Conservation (phyloP, 2,329 filamentous ascomycete genomes). For the Fusarium solani-melongenae region DNA sequence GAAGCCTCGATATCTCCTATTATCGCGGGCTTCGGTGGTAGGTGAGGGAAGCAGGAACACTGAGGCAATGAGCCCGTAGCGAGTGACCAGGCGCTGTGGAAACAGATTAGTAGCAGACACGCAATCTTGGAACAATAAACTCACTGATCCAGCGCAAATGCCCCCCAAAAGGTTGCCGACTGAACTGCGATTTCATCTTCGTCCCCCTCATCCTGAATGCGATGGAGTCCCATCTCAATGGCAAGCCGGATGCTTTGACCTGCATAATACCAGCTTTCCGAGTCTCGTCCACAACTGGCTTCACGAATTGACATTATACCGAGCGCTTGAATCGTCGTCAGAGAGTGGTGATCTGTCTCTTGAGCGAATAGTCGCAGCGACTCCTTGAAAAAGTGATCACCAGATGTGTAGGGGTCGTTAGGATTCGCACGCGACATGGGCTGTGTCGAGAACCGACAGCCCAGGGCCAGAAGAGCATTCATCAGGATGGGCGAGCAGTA, state of each 20-base stretch:
- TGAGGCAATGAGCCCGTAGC: constrained; percentile 71
- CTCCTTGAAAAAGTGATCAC: constrained; percentile 81
- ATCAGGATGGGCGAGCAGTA: constrained; percentile 76
- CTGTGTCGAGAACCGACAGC: constrained; percentile 75
- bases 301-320: constrained; percentile 82
- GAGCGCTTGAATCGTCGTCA: constrained; percentile 80
- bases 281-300: constrained; percentile 77
- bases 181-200: constrained; percentile 69
- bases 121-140: constrained; percentile 40
- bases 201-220: constrained; percentile 59
- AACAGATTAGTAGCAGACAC: constrained; percentile 31
- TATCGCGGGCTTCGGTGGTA: constrained; percentile 69
- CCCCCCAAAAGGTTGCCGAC: constrained; percentile 71
- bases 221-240: constrained; percentile 77
- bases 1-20: constrained; percentile 70
- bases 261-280: constrained; percentile 77
- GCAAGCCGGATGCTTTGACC: constrained; percentile 79
- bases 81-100: constrained; percentile 70
- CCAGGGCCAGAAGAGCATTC: constrained; percentile 73
- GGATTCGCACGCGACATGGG: constrained; percentile 72
- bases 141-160: constrained; percentile 72
- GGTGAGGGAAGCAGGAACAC: constrained; percentile 65
- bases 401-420: constrained; percentile 71
- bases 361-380: constrained; percentile 69
- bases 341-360: constrained; percentile 67